These are phyloP conservation scores for Xylariaceae sp. DNA, from an alignment of 2,329 filamentous ascomycete genomes.

Conservation along the genomic window DNA sequence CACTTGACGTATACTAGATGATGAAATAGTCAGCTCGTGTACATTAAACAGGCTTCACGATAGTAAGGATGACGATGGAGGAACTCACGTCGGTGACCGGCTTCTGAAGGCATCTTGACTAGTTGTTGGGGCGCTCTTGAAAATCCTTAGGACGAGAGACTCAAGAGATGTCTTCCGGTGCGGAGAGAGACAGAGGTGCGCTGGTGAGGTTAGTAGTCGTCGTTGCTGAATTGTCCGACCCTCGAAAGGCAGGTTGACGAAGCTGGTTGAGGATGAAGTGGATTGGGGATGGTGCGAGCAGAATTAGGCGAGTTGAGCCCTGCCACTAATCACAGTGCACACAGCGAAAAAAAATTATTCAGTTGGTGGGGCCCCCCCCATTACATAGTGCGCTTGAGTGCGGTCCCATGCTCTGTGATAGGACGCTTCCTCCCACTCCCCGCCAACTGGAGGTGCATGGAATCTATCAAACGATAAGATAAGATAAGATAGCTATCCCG, in stretches of 20 bases:
- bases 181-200: slow-evolving; percentile 43
- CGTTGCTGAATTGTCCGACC: slow-evolving; percentile 36
- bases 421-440: no score
- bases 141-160: slow-evolving; percentile 39
- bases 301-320: slow-evolving; percentile 28
- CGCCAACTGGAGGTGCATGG: no score
- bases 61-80: slow-evolving; percentile 13
- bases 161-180: slow-evolving; percentile 41
- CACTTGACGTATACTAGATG: slow-evolving; percentile 81
- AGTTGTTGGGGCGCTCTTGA: slow-evolving; percentile 46
- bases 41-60: neutral
- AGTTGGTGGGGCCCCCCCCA: slow-evolving; percentile 3
- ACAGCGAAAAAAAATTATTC: slow-evolving; percentile 24
- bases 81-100: slow-evolving; percentile 82
- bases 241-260: slow-evolving; percentile 21
- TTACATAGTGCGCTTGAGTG: slow-evolving; percentile 14
- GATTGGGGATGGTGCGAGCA: slow-evolving; percentile 24
- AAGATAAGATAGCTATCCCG: no score
- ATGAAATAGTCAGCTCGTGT: slow-evolving; percentile 38
- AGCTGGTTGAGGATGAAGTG: slow-evolving; percentile 18
- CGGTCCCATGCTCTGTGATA: slow-evolving; percentile 14
- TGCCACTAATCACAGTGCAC: slow-evolving; percentile 20
- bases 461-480: no score
- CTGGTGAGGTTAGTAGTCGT: slow-evolving; percentile 35
- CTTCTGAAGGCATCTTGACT: slow-evolving; percentile 83